Percentiles rank a stretch among this genome's conserved stretches.
Evolutionary conservation across 2,329 filamentous ascomycete genomes (phyloP).

Genomic region (Dactylellina cionopaga): DNA sequence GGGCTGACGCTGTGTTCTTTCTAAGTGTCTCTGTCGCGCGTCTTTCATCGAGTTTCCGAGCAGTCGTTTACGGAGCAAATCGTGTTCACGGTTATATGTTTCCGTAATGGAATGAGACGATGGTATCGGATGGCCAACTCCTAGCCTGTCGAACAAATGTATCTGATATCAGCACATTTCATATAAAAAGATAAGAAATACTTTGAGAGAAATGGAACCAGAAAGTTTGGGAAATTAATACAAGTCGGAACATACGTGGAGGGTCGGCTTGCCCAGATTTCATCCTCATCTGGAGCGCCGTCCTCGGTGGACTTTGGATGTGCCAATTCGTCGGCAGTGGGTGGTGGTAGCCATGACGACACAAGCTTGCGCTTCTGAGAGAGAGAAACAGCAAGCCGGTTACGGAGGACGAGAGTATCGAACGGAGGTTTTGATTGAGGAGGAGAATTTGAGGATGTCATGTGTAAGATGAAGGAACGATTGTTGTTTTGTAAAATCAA

Average conservation of each 20-base stretch:
- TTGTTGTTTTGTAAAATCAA: neutral
- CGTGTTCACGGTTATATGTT: conserved; percentile 62
- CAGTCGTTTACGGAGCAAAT: conserved; percentile 63
- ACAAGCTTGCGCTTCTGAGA: conserved; percentile 68
- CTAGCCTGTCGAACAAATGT: conserved; percentile 60
- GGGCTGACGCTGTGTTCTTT: conserved; percentile 15
- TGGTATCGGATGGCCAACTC: conserved; percentile 64
- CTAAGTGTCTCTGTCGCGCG: conserved; percentile 37
- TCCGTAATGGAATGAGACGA: conserved; percentile 60
- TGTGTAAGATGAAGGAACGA: neutral
- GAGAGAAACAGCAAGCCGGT: conserved; percentile 66
- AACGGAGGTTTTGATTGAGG: neutral
- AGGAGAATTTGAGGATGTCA: conserved; percentile 6
- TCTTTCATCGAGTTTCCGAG: conserved; percentile 58
- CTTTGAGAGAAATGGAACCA: neutral
- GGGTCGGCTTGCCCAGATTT: conserved; percentile 66
- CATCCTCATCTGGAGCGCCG: conserved; percentile 66
- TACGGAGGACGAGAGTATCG: conserved; percentile 63
- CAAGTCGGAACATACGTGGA: conserved; percentile 64
- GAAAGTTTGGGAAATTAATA: neutral
- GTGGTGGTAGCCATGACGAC: conserved; percentile 68
- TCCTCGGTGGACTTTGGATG: conserved; percentile 63
- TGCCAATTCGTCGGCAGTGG: conserved; percentile 56
- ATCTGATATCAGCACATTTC: too few relatives aligned
- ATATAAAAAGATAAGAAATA: neutral